Evolutionary conservation across 2,329 filamentous ascomycete species (phyloP), one percentile per base, ranked within the genome.

Genomic region (Microdochium paspali): DNA sequence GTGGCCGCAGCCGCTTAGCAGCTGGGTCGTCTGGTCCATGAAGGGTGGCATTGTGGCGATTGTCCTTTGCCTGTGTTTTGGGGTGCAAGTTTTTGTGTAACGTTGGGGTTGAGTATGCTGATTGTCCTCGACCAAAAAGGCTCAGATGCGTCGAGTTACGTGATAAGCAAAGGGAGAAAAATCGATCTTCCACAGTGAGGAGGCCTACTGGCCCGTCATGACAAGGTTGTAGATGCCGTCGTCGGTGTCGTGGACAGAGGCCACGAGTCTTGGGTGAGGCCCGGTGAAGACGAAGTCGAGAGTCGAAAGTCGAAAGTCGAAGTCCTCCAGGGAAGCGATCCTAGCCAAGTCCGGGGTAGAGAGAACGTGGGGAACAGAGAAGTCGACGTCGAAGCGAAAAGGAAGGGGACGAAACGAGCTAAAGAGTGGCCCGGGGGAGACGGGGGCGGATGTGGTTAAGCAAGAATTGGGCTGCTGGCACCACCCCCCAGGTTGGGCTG

Each of bases 1-100:
- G 46, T 64, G 57, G 54, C 68, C 77, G 57, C 78, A 82, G 28
- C 76, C 74, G 49, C 68, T 63, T 30, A 80, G 66, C 21, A 79
- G 62, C 20, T 68, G 61, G 42, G 57, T 53, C 20, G 59, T 52
- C 45, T 53, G 49, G 44, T 56, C 49, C 51, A 57, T 54, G 51
- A 55, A 51, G 49, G 49, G 35, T 32, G 40, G 44, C 44, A 31
- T 49, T 39, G 45, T 40, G 35, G 35, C 18, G 18, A 20, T 21
- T 28, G 26, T 7, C 26, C 13, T n/a, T n/a, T n/a, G n/a, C n/a
- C n/a, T n/a, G n/a, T n/a, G n/a, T n/a, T n/a, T n/a, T n/a, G n/a
- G n/a, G 26, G 26, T 28, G 26, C 26, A 18, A 35, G 31, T 35
- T 6, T n/a, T n/a, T n/a, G n/a, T n/a, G n/a, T n/a, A 35, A 5